Evolutionary conservation across 1,284 basidiomycete genomes (phyloP).

Genomic region (Trichosporon faecale): DNA sequence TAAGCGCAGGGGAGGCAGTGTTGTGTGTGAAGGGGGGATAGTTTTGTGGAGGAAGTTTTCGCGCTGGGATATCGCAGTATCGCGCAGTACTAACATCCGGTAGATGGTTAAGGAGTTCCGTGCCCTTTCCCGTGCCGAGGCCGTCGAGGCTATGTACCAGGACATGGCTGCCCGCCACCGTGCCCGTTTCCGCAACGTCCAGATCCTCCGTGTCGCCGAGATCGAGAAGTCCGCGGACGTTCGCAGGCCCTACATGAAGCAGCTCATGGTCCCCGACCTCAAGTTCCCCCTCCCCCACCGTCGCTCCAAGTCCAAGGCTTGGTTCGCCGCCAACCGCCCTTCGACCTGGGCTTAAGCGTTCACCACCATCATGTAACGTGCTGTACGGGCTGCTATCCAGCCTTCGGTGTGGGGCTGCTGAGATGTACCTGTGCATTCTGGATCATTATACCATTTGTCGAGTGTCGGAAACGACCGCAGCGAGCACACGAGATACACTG

Average conservation of each 20-base stretch:
- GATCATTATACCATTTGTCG: conserved; percentile 7
- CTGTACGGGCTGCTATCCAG: conserved; percentile 25
- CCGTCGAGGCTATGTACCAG: conserved; percentile 96
- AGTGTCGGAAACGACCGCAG: neutral
- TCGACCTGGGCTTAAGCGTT: conserved; percentile 49
- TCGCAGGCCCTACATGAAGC: conserved; percentile 89
- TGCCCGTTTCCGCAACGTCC: conserved; percentile 96
- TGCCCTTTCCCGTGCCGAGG: conserved; percentile 88
- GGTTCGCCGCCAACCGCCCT: conserved; percentile 55
- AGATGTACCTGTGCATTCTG: conserved; percentile 41
- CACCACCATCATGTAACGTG: conserved; percentile 18
- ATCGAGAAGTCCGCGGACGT: conserved; percentile 88
- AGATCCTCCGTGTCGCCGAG: conserved; percentile 59
- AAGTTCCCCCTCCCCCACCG: conserved; percentile 99
- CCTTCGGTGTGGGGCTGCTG: conserved; percentile 27
- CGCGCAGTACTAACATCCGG: conserved; percentile 15
- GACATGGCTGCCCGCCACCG: conserved; percentile 99
- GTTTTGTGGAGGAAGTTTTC: neutral
- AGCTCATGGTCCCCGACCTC: conserved; percentile 83
- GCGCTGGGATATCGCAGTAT: conserved; percentile 4
- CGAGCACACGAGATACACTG: neutral
- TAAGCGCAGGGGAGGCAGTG: neutral
- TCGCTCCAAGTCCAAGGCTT: conserved; percentile 52
- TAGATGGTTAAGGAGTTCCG: conserved; percentile 84
- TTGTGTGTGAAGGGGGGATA: neutral